Evolutionary conservation across 2,329 filamentous ascomycete genomes (phyloP), one percentile per base, ranked within the genome.

Genomic region (Penicillium sp.): DNA sequence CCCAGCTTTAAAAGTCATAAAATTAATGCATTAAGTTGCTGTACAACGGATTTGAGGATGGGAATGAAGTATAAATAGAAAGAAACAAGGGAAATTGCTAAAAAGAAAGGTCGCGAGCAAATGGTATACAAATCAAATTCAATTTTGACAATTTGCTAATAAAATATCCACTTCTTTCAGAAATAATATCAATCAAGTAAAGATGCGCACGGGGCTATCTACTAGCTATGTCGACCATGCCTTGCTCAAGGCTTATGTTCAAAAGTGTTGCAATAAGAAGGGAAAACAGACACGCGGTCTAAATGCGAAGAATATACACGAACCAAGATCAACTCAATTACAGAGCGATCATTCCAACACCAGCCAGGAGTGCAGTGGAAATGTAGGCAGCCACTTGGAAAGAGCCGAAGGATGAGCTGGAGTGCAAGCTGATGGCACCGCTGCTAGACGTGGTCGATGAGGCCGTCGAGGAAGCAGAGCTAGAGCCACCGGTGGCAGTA

Each of bases 321-420:
- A 42, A 13, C 4, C 8, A 31, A 54, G 12, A 15, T 31, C 23
- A 31, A 23, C 23, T 13, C 7, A 43, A 31, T 58, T 73, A 78
- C 62, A 78, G 64, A 56, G 77, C 61, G 45, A 78, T 67, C 73
- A 78, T 77, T 13, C 72, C 73, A 33, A 72, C 63, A 51, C 76
- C 76, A 54, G 74, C 70, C 29, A 76, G 54, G 45, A 73, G 58
- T 27, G 75, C 75, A 53, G 68, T 66, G 17, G 69, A 60, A 15
- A 73, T 43, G 57, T 74, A 77, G 4, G 67, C 70, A 19, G 61
- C 73, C 41, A 77, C 47, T 49, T 74, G 67, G 56, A 77, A 41
- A 36, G 71, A 61, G 6, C 73, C 71, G 49, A 75, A 63, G 29
- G 70, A 62, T 23, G 73, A 61, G 21, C 65, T 62, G 4, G 69